Evolutionary conservation across 164 flowering plant species (phyloP).

Genomic region (Buxus sempervirens): DNA sequence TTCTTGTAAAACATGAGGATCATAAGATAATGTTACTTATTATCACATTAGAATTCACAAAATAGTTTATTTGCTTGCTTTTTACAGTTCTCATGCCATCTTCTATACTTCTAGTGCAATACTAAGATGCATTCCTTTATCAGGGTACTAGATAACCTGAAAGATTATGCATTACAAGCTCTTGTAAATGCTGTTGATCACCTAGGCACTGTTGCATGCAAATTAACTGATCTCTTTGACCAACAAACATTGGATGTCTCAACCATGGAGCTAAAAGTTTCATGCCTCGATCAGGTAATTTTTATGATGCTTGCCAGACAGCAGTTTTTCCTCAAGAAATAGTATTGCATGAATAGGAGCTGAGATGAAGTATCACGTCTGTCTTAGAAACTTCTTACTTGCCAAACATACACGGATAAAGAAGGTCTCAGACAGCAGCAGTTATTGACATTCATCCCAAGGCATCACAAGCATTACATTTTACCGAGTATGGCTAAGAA

Average conservation of each 20-base stretch:
- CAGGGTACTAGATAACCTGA: conserved; percentile 66
- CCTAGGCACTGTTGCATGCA: conserved; percentile 66
- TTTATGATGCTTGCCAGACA: background rate
- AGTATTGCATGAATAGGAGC: conserved; percentile 1
- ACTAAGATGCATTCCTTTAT: background rate
- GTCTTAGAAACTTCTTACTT: conserved; percentile 69
- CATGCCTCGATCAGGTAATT: conserved; percentile 76
- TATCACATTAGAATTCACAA: background rate
- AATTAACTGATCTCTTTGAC: conserved; percentile 57
- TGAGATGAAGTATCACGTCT: conserved; percentile 19
- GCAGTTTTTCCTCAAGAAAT: background rate
- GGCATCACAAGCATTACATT: conserved; percentile 89
- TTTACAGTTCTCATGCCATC: background rate
- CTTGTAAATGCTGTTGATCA: conserved; percentile 77
- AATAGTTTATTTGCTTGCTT: background rate
- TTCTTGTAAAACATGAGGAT: background rate
- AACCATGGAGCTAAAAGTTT: conserved; percentile 51
- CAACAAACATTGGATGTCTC: conserved; percentile 64
- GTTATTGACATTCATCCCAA: conserved; percentile 61
- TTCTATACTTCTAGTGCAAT: background rate
- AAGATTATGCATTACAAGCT: conserved; percentile 70
- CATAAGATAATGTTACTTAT: too few relatives aligned
- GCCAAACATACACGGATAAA: conserved; percentile 70
- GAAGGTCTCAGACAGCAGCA: conserved; percentile 92
- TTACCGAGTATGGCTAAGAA: conserved; percentile 69